These are phyloP conservation scores for Penicillium fimorum DNA, from an alignment of 495 filamentous ascomycete species.

Conservation along the genomic window DNA sequence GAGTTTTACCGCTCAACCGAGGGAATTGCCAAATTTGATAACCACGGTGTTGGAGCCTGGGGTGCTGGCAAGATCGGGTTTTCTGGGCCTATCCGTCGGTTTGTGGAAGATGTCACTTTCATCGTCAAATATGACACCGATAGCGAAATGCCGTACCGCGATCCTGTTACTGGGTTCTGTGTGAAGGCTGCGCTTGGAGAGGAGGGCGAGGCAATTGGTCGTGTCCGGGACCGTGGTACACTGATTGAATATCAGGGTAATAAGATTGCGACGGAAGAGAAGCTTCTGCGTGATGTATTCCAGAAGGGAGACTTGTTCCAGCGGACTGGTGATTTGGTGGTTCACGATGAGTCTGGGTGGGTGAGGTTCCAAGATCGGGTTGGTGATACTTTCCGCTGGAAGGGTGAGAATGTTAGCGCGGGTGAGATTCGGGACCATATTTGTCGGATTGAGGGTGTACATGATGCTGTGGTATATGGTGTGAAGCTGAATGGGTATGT, in stretches of 20 bases:
- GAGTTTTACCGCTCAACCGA: constrained; percentile 95
- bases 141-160: constrained; percentile 66
- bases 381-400: constrained; percentile 95
- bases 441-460: constrained; percentile 42
- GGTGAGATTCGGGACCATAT: constrained; percentile 60
- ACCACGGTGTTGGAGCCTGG: constrained; percentile 70
- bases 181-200: constrained; percentile 54
- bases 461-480: constrained; percentile 53
- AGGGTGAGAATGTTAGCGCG: constrained; percentile 87
- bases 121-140: constrained; percentile 73
- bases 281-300: constrained; percentile 77
- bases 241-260: constrained; percentile 83
- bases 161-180: constrained; percentile 72
- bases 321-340: constrained; percentile 80
- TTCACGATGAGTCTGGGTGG: constrained; percentile 64
- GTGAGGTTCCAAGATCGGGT: constrained; percentile 85
- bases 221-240: constrained; percentile 61
- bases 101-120: constrained; percentile 52
- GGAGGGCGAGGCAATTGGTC: constrained; percentile 78
- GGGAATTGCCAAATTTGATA: constrained; percentile 69
- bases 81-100: constrained; percentile 58
- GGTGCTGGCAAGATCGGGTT: constrained; percentile 78
- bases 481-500: constrained; percentile 45
- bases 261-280: constrained; percentile 66
- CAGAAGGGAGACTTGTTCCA: constrained; percentile 81